A percentile compares a stretch with the other conserved stretches of the same genome.
phyloP scores from a whole-genome alignment of 345 rosid species.

The Noccaea bulbosa region DNA sequence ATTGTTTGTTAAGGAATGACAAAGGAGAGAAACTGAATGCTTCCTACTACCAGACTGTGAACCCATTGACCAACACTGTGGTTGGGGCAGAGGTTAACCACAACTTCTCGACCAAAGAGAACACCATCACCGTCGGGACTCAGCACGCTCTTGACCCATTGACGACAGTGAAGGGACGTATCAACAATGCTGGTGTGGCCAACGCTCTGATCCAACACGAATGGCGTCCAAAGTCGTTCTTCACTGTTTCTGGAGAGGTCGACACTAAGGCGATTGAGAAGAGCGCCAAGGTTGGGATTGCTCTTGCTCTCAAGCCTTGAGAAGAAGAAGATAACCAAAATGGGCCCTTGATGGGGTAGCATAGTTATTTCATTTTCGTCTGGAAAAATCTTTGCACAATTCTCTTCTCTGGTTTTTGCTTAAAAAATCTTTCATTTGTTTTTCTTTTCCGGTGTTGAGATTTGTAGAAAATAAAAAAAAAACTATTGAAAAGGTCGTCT shows the following conservation, averaged over 20 bases:
- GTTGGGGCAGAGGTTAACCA: constrained; percentile 97
- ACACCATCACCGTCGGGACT: constrained; percentile 78
- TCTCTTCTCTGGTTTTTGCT: constrained; percentile 31
- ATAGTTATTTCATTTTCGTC: constrained; percentile 22
- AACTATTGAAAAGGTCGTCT: constrained; percentile 32
- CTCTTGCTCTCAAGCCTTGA: constrained; percentile 84
- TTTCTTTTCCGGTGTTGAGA: constrained; percentile 38
- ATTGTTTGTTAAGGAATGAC: constrained; percentile 62
- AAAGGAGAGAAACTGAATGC: constrained; percentile 76
- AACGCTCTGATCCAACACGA: constrained; percentile 95
- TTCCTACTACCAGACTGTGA: constrained; percentile 90
- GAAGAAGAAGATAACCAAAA: constrained; percentile 45
- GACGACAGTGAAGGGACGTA: constrained; percentile 86
- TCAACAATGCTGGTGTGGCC: constrained; percentile 82
- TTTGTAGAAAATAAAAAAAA: constrained; percentile 46
- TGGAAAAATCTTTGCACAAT: constrained; percentile 30
- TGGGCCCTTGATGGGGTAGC: constrained; percentile 36
- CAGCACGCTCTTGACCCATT: constrained; percentile 89
- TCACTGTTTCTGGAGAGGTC: constrained; percentile 90
- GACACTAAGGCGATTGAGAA: constrained; percentile 90
- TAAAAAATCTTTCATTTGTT: constrained; percentile 36
- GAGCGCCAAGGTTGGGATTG: constrained; percentile 89
- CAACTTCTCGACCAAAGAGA: constrained; percentile 79
- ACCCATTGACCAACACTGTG: constrained; percentile 77
- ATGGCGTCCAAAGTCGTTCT: constrained; percentile 88